Evolutionary conservation across 2,329 filamentous ascomycete genomes (phyloP).

Genomic region (Lachnellula suecica): DNA sequence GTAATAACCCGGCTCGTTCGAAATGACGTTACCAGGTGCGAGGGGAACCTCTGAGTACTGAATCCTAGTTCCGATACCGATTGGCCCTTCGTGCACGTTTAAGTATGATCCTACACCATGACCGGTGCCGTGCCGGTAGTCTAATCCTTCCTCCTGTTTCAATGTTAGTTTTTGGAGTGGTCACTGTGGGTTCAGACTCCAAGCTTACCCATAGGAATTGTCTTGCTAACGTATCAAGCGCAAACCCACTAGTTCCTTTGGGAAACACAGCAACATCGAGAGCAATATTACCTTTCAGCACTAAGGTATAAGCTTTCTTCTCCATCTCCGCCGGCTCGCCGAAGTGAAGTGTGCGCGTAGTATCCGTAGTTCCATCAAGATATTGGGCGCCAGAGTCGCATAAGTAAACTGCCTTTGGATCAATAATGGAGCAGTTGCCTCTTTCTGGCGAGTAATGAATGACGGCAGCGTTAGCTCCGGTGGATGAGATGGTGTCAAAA

Average conservation of each 20-base stretch:
- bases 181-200: not conserved
- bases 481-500: conserved; percentile 95
- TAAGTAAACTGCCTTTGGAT: conserved; percentile 83
- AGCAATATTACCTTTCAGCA: conserved; percentile 90
- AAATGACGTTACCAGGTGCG: conserved; percentile 90
- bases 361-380: conserved; percentile 92
- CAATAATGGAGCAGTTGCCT: conserved; percentile 78
- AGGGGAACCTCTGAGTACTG: conserved; percentile 90
- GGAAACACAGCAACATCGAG: conserved; percentile 86
- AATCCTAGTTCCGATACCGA: conserved; percentile 89
- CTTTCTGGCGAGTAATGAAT: conserved; percentile 94
- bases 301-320: conserved; percentile 86
- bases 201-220: conserved; percentile 82
- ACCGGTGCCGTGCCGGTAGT: conserved; percentile 94
- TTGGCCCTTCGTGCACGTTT: conserved; percentile 96
- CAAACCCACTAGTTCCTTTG: conserved; percentile 92
- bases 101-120: conserved; percentile 94
- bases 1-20: conserved; percentile 95
- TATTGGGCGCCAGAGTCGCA: conserved; percentile 99
- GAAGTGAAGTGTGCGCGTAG: conserved; percentile 91
- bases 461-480: conserved; percentile 78
- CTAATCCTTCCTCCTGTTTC: conserved; percentile 68
- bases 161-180: conserved; percentile 7
- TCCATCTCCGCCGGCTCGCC: conserved; percentile 80
- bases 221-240: conserved; percentile 82